A percentile compares a stretch with the other conserved stretches of the same genome.
phyloP scores from a whole-genome alignment of 768 basidiomycete genomes.

The Baorangia bicolor region DNA sequence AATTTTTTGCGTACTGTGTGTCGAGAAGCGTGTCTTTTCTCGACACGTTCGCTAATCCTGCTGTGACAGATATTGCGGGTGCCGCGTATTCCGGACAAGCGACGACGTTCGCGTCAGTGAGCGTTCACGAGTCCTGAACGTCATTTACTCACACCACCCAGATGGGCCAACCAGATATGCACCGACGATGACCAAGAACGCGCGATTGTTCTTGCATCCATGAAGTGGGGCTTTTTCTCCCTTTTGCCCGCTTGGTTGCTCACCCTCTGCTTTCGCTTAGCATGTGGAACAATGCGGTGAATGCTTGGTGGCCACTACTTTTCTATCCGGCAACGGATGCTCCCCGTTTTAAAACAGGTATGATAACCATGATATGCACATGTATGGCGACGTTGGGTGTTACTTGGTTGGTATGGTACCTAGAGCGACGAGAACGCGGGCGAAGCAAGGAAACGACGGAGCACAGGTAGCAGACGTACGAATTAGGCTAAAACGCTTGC shows the following conservation, averaged over 20 bases:
- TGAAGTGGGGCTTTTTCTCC: constrained; percentile 51
- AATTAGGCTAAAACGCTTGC: background rate
- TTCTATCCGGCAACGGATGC: constrained; percentile 76
- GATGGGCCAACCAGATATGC: constrained; percentile 80
- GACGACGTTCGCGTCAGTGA: constrained; percentile 64
- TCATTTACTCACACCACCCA: constrained; percentile 23
- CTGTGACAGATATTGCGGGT: constrained; percentile 49
- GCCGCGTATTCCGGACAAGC: constrained; percentile 76
- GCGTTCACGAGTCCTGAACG: background rate
- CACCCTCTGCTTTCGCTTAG: constrained; percentile 26
- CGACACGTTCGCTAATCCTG: background rate
- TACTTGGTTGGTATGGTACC: constrained; percentile 56
- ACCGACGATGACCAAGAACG: constrained; percentile 70
- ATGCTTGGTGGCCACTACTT: constrained; percentile 69
- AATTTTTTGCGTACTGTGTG: constrained; percentile 74
- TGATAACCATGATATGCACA: constrained; percentile 65
- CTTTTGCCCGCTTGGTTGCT: background rate
- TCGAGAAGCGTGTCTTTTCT: constrained; percentile 5
- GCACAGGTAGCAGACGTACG: background rate
- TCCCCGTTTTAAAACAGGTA: constrained; percentile 63
- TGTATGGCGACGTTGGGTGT: constrained; percentile 53
- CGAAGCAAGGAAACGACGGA: background rate
- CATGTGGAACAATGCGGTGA: constrained; percentile 69
- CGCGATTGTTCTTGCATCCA: constrained; percentile 66
- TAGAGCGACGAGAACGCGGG: constrained; percentile 42